phyloP scores from a whole-genome alignment of 1,284 basidiomycete genomes.

The Boletus mariae region DNA sequence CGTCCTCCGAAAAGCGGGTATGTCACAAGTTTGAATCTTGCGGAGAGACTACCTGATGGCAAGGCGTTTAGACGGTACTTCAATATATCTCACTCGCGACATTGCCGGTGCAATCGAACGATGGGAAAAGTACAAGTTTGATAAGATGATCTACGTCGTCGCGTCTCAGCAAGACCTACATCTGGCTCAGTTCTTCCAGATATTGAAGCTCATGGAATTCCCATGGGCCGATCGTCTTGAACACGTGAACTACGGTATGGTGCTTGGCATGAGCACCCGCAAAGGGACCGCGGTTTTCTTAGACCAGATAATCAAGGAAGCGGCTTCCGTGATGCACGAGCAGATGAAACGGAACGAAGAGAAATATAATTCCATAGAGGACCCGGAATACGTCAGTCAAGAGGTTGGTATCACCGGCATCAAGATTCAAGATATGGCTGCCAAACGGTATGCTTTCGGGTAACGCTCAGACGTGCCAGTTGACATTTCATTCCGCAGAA shows the following conservation, averaged over 20 bases:
- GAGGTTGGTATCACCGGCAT: constrained; percentile 95
- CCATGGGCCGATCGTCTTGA: constrained; percentile 80
- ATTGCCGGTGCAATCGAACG: constrained; percentile 93
- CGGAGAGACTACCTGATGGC: background rate
- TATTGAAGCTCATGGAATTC: constrained; percentile 88
- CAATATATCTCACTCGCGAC: constrained; percentile 98
- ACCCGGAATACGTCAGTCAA: constrained; percentile 79
- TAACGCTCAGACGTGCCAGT: background rate
- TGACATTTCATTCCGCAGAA: constrained; percentile 43
- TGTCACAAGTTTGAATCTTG: background rate
- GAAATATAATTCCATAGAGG: constrained; percentile 87
- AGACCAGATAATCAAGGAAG: constrained; percentile 92
- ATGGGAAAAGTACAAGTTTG: constrained; percentile 89
- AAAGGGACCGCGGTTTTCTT: constrained; percentile 97
- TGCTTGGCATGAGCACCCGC: constrained; percentile 96
- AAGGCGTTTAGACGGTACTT: constrained; percentile 75
- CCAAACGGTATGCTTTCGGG: constrained; percentile 64
- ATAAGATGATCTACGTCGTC: constrained; percentile 98
- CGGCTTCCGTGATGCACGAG: constrained; percentile 90
- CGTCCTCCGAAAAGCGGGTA: constrained; percentile 86
- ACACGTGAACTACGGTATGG: constrained; percentile 91
- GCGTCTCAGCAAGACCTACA: constrained; percentile 95
- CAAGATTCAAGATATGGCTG: constrained; percentile 98
- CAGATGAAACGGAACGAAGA: constrained; percentile 95
- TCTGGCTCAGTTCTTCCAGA: constrained; percentile 92